Evolutionary conservation across 2,329 filamentous ascomycete species (phyloP).

Genomic region (Pseudogymnoascus sp.): DNA sequence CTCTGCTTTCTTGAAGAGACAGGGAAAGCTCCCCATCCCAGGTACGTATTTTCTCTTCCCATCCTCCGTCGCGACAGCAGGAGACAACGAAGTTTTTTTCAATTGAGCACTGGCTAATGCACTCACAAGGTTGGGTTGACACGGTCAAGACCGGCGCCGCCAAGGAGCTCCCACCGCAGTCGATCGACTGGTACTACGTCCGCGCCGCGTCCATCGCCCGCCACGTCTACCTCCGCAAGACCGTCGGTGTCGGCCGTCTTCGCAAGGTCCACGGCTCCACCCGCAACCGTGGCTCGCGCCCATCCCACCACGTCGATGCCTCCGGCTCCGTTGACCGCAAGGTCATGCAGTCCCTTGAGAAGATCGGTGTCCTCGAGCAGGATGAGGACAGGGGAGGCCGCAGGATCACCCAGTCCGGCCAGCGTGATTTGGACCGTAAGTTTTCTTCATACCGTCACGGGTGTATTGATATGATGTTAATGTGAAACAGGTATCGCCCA

Average conservation of each 20-base stretch:
- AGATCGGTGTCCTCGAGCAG: slow-evolving; percentile 96
- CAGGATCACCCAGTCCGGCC: slow-evolving; percentile 93
- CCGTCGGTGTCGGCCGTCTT: slow-evolving; percentile 94
- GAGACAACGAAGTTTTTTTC: background rate
- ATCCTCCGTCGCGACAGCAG: background rate
- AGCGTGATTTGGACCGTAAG: slow-evolving; percentile 93
- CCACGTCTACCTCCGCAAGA: slow-evolving; percentile 99
- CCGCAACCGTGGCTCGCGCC: slow-evolving; percentile 93
- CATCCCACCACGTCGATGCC: slow-evolving; percentile 91
- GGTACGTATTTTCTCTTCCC: slow-evolving; percentile 47
- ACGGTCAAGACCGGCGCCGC: slow-evolving; percentile 96
- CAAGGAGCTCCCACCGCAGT: slow-evolving; percentile 97
- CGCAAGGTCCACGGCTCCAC: slow-evolving; percentile 91
- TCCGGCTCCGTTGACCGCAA: slow-evolving; percentile 95
- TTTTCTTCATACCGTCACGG: slow-evolving; percentile 14
- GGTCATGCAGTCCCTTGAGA: slow-evolving; percentile 94
- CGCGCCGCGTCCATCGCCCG: slow-evolving; percentile 91
- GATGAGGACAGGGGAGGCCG: slow-evolving; percentile 98
- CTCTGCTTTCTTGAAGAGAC: slow-evolving; percentile 83
- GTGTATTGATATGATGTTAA: background rate
- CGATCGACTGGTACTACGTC: slow-evolving; percentile 92
- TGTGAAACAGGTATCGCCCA: slow-evolving; percentile 59
- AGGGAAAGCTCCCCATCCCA: slow-evolving; percentile 86
- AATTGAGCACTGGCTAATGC: slow-evolving; percentile 3
- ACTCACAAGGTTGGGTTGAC: slow-evolving; percentile 84